phyloP scores from a whole-genome alignment of 768 basidiomycete genomes.

The Suillus brevipes region DNA sequence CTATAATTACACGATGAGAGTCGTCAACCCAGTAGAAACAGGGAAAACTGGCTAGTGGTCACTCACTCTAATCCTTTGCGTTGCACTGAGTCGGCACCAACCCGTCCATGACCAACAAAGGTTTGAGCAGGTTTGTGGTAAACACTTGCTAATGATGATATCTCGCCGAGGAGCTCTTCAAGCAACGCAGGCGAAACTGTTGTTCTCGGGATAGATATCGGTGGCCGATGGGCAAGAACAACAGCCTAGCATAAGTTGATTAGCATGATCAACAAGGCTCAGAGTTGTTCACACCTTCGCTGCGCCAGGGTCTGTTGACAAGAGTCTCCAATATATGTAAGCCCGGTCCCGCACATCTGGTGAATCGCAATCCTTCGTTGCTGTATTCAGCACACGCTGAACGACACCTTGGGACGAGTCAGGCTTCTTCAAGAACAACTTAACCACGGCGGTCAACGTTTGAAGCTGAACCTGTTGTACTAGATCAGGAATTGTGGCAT shows the following conservation, averaged over 20 bases:
- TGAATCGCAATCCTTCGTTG: constrained; percentile 96
- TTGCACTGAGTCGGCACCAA: constrained; percentile 80
- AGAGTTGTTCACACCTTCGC: constrained; percentile 65
- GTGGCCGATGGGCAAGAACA: constrained; percentile 88
- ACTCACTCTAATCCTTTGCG: constrained; percentile 62
- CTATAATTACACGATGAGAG: constrained; percentile 27
- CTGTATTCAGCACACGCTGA: constrained; percentile 87
- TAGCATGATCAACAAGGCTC: constrained; percentile 1
- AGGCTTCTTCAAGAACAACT: constrained; percentile 93
- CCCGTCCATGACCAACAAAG: constrained; percentile 88
- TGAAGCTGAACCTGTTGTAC: constrained; percentile 62
- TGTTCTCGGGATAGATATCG: constrained; percentile 89
- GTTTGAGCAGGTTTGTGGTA: constrained; percentile 98
- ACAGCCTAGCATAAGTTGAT: constrained; percentile 53
- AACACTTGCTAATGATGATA: constrained; percentile 87
- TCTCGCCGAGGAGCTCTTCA: constrained; percentile 89
- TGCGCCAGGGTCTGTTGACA: constrained; percentile 93
- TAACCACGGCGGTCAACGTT: constrained; percentile 93
- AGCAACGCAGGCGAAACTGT: constrained; percentile 85
- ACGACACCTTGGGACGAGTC: constrained; percentile 91
- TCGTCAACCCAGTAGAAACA: not conserved
- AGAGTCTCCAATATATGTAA: constrained; percentile 95
- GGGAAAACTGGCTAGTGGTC: constrained; percentile 6
- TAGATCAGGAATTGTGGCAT: not conserved
- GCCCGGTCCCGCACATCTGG: constrained; percentile 96